These are phyloP conservation scores for Ulmus americana DNA, from an alignment of 331 rosid genomes.

Conservation along the genomic window DNA sequence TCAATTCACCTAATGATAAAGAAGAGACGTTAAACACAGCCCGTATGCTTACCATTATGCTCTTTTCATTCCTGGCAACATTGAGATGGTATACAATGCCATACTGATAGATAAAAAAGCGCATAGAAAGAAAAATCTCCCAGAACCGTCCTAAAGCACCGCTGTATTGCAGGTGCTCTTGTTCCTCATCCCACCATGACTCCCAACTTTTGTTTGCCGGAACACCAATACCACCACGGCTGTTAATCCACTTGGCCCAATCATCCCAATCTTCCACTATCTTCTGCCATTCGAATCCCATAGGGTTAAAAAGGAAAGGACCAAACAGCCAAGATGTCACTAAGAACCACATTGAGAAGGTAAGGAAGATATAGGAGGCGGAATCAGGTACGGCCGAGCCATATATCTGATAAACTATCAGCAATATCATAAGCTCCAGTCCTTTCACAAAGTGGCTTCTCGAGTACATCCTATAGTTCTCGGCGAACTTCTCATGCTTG, in stretches of 20 bases:
- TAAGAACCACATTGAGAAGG: slow-evolving; percentile 88
- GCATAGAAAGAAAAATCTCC: slow-evolving; percentile 67
- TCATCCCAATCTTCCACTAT: slow-evolving; percentile 93
- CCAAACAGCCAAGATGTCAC: slow-evolving; percentile 74
- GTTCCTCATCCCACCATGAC: slow-evolving; percentile 99
- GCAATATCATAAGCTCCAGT: slow-evolving; percentile 71
- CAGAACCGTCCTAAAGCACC: slow-evolving; percentile 58
- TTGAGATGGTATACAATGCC: slow-evolving; percentile 87
- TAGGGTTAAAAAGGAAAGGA: slow-evolving; percentile 92
- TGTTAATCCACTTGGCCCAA: slow-evolving; percentile 87
- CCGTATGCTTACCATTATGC: slow-evolving; percentile 59
- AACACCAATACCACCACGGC: slow-evolving; percentile 90
- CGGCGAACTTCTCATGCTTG: slow-evolving; percentile 83
- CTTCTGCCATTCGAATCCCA: slow-evolving; percentile 99
- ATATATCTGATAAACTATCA: slow-evolving; percentile 57
- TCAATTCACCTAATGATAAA: neutral
- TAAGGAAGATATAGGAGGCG: slow-evolving; percentile 37
- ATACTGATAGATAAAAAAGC: slow-evolving; percentile 84
- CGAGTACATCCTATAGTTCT: slow-evolving; percentile 87
- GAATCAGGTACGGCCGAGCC: slow-evolving; percentile 55
- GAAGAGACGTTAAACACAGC: slow-evolving; percentile 18
- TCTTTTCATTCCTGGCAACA: slow-evolving; percentile 52
- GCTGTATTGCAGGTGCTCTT: slow-evolving; percentile 76
- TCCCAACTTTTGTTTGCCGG: slow-evolving; percentile 94
- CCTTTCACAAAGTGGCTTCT: slow-evolving; percentile 91